A percentile compares a stretch with the other conserved stretches of the same genome.
Evolutionary conservation across 202 grass and related monocot species (phyloP).

Genomic region (Carex arenaria): DNA sequence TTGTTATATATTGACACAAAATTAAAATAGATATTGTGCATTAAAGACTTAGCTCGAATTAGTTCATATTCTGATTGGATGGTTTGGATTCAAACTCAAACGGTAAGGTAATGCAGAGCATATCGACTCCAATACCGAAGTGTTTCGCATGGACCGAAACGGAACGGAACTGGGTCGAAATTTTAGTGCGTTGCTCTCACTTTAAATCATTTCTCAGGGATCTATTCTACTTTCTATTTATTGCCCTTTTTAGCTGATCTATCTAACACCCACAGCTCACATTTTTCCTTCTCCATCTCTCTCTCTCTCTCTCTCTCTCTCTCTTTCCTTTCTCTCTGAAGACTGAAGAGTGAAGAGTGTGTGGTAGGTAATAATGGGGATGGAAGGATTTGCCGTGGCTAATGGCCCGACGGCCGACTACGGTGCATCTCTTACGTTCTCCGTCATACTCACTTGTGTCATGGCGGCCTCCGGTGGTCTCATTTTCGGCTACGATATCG

Average conservation of each 20-base stretch:
- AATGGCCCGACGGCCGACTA: slow-evolving; percentile 34
- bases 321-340: background rate
- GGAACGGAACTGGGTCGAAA: background rate
- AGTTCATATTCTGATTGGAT: too few relatives aligned
- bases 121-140: background rate
- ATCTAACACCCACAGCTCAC: background rate
- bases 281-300: background rate
- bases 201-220: background rate
- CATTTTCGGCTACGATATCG: slow-evolving; percentile 93
- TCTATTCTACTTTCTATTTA: background rate
- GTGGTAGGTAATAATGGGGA: slow-evolving; percentile 33
- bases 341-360: background rate
- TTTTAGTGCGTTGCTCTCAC: background rate
- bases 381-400: slow-evolving; percentile 33
- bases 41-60: too few relatives aligned
- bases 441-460: slow-evolving; percentile 62
- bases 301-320: background rate
- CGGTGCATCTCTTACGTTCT: slow-evolving; percentile 48
- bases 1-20: too few relatives aligned
- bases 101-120: too few relatives aligned
- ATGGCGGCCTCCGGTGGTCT: slow-evolving; percentile 85
- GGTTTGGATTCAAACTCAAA: too few relatives aligned
- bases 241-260: slow-evolving; percentile 2
- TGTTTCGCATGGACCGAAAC: background rate
- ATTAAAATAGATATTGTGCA: too few relatives aligned